Conservation (phyloP, 108 stramenopile genomes). For the Mediolabrus comicus region DNA sequence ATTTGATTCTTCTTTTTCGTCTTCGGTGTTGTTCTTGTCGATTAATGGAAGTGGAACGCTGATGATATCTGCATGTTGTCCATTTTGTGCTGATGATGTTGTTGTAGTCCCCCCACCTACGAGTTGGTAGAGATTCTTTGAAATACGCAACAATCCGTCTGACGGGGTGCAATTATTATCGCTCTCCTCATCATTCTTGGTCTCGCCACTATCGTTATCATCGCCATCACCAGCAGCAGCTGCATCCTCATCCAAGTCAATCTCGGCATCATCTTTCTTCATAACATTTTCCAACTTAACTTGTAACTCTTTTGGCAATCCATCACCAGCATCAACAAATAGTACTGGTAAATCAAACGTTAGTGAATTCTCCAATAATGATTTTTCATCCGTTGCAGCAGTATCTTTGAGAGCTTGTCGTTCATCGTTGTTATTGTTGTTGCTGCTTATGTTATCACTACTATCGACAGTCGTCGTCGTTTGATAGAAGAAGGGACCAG, state of each 20-base stretch:
- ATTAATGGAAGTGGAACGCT: slow-evolving; percentile 26
- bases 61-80: slow-evolving; percentile 23
- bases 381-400: slow-evolving; percentile 11
- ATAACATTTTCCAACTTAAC: neutral
- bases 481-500: slow-evolving; percentile 55
- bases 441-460: neutral
- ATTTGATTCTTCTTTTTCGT: neutral
- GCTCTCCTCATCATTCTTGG: neutral
- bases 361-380: slow-evolving; percentile 5
- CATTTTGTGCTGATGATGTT: neutral
- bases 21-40: neutral
- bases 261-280: slow-evolving; percentile 37
- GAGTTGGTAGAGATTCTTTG: slow-evolving; percentile 40
- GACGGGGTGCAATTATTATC: slow-evolving; percentile 1
- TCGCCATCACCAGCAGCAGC: slow-evolving; percentile 1
- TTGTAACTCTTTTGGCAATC: slow-evolving; percentile 8
- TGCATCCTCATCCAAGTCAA: slow-evolving; percentile 29
- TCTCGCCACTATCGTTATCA: neutral
- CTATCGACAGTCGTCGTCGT: slow-evolving; percentile 26
- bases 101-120: slow-evolving; percentile 12
- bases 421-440: neutral
- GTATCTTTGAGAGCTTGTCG: neutral
- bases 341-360: slow-evolving; percentile 38
- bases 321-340: slow-evolving; percentile 46
- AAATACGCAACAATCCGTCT: slow-evolving; percentile 29